phyloP scores from a whole-genome alignment of 192 early-diverging fungal genomes.

The Umbelopsis sp. region DNA sequence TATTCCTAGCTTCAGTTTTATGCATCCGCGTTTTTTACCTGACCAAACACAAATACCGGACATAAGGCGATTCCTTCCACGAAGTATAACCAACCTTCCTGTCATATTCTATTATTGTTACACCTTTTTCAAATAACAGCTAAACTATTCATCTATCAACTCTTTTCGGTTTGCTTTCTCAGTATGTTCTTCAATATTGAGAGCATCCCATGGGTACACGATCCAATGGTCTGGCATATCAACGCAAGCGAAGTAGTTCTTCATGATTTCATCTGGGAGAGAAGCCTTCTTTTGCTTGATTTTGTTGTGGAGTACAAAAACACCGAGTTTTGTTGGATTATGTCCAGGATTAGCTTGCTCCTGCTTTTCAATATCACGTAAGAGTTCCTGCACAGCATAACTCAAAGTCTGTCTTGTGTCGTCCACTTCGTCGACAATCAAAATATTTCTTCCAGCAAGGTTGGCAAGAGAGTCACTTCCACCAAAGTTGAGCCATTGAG shows the following conservation, averaged over 20 bases:
- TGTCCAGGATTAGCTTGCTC: constrained; percentile 23
- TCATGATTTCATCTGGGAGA: constrained; percentile 59
- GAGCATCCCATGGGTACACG: constrained; percentile 75
- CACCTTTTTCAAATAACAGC: neutral
- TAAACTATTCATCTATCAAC: neutral
- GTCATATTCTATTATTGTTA: neutral
- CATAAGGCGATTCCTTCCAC: too few relatives aligned
- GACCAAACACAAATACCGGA: too few relatives aligned
- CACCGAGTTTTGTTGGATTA: constrained; percentile 58
- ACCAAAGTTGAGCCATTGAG: constrained; percentile 82
- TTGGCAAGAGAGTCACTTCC: constrained; percentile 59
- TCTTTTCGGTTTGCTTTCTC: constrained; percentile 39
- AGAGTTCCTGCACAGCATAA: constrained; percentile 71
- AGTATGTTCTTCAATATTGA: constrained; percentile 73
- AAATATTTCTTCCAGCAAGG: constrained; percentile 67
- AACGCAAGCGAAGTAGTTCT: constrained; percentile 70
- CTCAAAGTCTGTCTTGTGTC: constrained; percentile 74
- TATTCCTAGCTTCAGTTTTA: too few relatives aligned
- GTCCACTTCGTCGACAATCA: constrained; percentile 83
- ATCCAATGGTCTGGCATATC: constrained; percentile 77
- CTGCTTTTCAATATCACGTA: constrained; percentile 62
- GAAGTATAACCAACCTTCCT: too few relatives aligned
- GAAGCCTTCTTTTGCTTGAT: constrained; percentile 68
- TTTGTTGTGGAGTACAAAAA: constrained; percentile 84
- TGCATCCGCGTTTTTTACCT: too few relatives aligned